Percentiles rank a stretch among this genome's conserved stretches.
Evolutionary conservation across 2,329 filamentous ascomycete genomes (phyloP).

Genomic region (Ceratocystis ficicola): DNA sequence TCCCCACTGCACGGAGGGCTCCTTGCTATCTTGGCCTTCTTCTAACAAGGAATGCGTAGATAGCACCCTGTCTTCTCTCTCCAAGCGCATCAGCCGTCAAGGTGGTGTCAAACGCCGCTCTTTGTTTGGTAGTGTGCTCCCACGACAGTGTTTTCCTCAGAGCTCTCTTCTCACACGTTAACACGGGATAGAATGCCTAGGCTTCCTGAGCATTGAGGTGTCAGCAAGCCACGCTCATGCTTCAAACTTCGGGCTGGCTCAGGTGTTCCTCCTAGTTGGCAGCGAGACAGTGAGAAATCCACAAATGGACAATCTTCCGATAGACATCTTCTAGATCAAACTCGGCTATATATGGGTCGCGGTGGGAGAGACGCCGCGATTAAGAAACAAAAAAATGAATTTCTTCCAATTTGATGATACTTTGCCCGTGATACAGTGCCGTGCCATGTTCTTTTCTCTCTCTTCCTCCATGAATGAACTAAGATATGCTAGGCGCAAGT

Average conservation of each 20-base stretch:
- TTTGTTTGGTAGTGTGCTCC: not conserved
- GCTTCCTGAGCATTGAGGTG: not conserved
- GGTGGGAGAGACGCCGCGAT: conserved; percentile 17
- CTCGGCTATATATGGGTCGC: not conserved
- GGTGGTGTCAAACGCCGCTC: not conserved
- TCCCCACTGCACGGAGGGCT: conserved; percentile 3
- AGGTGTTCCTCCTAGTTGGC: not conserved
- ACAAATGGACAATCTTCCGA: conserved; percentile 5
- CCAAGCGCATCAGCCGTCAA: not conserved
- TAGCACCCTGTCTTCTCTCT: not conserved
- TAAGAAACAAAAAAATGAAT: conserved; percentile 1
- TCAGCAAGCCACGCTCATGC: conserved; percentile 14
- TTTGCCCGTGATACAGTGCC: not conserved
- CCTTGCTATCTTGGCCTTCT: not conserved
- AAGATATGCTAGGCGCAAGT: no score
- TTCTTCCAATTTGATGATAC: not conserved
- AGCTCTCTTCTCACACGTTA: not conserved
- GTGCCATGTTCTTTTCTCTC: not conserved
- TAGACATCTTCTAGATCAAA: not conserved
- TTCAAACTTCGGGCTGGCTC: not conserved
- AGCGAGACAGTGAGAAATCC: conserved; percentile 6
- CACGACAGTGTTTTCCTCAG: not conserved
- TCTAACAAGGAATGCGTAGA: not conserved
- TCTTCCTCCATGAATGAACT: not conserved
- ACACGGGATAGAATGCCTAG: no score